Evolutionary conservation across 2,329 filamentous ascomycete genomes (phyloP).

Genomic region (Botrytis fabae): DNA sequence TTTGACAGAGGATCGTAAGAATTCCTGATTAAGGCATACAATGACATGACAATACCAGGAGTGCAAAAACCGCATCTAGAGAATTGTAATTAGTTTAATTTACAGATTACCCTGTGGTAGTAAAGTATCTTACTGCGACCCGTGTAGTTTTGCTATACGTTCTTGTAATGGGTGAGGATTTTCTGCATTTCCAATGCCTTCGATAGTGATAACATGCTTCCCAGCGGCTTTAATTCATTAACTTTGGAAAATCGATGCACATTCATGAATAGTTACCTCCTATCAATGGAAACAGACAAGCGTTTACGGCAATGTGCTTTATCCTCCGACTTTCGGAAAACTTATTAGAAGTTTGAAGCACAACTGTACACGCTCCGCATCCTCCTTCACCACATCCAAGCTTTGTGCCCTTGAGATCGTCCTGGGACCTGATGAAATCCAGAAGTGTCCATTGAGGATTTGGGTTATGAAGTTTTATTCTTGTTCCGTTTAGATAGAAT

Average conservation of each 20-base stretch:
- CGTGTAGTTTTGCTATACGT: slow-evolving; percentile 83
- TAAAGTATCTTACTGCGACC: slow-evolving; percentile 68
- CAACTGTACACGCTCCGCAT: slow-evolving; percentile 91
- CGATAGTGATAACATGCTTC: slow-evolving; percentile 95
- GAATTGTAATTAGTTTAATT: not conserved
- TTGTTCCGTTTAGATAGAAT: slow-evolving; percentile 92
- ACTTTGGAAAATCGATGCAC: not conserved
- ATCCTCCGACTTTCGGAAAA: slow-evolving; percentile 70
- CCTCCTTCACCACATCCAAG: slow-evolving; percentile 94
- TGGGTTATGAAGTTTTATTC: slow-evolving; percentile 78
- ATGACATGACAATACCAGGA: slow-evolving; percentile 93
- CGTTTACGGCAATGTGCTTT: slow-evolving; percentile 93
- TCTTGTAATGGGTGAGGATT: slow-evolving; percentile 86
- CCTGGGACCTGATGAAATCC: slow-evolving; percentile 79
- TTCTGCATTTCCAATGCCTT: slow-evolving; percentile 85
- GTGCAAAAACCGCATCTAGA: slow-evolving; percentile 69
- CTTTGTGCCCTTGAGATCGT: slow-evolving; percentile 87
- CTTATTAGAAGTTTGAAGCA: slow-evolving; percentile 69
- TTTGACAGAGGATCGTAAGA: slow-evolving; percentile 59
- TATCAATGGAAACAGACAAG: slow-evolving; percentile 60
- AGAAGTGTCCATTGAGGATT: slow-evolving; percentile 89
- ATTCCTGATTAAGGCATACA: slow-evolving; percentile 89
- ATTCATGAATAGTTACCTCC: slow-evolving; percentile 28
- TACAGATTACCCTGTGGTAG: not conserved
- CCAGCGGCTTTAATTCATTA: slow-evolving; percentile 63